Evolutionary conservation across 2,329 filamentous ascomycete genomes (phyloP), one percentile per base, ranked within the genome.

Genomic region (Polychaeton citri): DNA sequence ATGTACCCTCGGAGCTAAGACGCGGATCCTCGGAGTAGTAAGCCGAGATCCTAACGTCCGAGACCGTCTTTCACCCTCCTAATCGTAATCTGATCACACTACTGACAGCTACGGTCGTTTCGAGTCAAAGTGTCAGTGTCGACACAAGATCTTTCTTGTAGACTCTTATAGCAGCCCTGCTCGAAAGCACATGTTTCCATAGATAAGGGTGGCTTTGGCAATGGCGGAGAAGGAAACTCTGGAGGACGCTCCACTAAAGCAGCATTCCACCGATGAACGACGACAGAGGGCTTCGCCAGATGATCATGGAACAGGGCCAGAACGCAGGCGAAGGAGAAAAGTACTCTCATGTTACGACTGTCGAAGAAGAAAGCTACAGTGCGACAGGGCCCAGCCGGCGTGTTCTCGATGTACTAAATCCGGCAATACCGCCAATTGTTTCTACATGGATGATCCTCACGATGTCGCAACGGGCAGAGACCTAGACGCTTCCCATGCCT

Each of bases 261-360:
- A 28, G 3, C 4, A 4, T 5, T 28, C 24, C 7, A 3, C 15
- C 3, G 24, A 28, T 28, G 24, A 15, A 10, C 24, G 24, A 5
- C 24, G 24, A 7, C 12, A 15, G 7, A 15, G 12, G 15, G 24
- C 24, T 15, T 28, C 24, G 24, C 24, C 24, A 7, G 24, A 28
- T 7, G 24, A 10, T 28, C n/a, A n/a, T n/a, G 24, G 24, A 28
- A 12, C 15, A 15, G 24, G 24, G 7, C 24, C 24, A 15, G 59
- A 61, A n/a, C 47, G 53, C 3, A 65, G 63, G 39, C 60, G 63
- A 42, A 60, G 63, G 38, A 54, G 63, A 13, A 66, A 65, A 46
- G 63, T 64, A 12, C 46, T 66, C 6, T 66, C 63, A 2, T 66
- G 63, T 41, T 63, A 60, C 41, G 59, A 63, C 9, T 66, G 63